These are phyloP conservation scores for Melastoma malabathricum DNA, from an alignment of 345 rosid genomes.

Conservation along the genomic window DNA sequence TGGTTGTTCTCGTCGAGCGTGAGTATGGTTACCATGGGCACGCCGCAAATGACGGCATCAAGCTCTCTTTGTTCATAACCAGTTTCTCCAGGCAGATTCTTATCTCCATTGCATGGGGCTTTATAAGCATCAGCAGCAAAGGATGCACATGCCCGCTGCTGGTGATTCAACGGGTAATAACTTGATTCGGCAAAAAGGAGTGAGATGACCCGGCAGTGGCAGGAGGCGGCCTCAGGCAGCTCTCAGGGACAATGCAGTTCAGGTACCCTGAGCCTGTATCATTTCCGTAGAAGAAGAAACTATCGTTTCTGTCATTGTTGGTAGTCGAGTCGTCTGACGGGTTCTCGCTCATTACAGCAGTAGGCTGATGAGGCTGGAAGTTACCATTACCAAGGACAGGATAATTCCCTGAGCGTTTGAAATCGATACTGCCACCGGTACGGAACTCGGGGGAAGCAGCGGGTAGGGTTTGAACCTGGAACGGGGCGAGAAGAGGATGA, in stretches of 20 bases:
- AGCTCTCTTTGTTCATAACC: slow-evolving; percentile 24
- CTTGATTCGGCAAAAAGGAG: slow-evolving; percentile 6
- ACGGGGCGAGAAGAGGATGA: slow-evolving; percentile 35
- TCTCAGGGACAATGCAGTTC: slow-evolving; percentile 87
- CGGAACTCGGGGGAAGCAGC: slow-evolving; percentile 20
- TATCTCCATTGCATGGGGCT: too few species aligned
- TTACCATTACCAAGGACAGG: slow-evolving; percentile 9
- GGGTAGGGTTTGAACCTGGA: slow-evolving; percentile 35
- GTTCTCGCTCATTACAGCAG: background rate
- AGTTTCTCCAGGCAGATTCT: too few species aligned
- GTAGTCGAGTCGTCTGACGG: background rate
- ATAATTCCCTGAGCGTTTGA: background rate
- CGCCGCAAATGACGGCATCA: slow-evolving; percentile 31
- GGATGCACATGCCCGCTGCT: background rate
- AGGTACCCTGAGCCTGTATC: slow-evolving; percentile 63
- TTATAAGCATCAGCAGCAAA: background rate
- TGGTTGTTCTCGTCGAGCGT: background rate
- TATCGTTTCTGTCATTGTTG: slow-evolving; percentile 9
- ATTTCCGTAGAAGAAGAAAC: slow-evolving; percentile 23
- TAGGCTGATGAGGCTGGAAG: slow-evolving; percentile 3
- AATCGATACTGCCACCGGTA: background rate
- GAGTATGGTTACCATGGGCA: too few species aligned
- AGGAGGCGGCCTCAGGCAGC: slow-evolving; percentile 71
- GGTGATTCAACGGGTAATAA: background rate
- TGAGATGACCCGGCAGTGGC: slow-evolving; percentile 6